A percentile compares a stretch with the other conserved stretches of the same genome.
phyloP scores from a whole-genome alignment of 2,329 filamentous ascomycete species.

The Hypoxylon sp. region DNA sequence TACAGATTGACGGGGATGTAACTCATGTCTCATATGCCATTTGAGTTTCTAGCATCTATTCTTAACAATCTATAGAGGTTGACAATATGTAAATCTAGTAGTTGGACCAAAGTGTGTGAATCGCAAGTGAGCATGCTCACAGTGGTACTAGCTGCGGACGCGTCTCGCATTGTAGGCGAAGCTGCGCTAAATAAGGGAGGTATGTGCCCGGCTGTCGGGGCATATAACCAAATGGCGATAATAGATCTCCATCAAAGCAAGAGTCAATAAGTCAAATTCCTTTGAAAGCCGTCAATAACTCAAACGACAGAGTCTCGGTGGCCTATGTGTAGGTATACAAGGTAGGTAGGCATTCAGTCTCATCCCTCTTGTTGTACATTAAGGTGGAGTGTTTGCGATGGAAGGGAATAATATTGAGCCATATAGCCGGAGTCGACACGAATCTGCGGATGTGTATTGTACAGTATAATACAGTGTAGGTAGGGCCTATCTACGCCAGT shows the following conservation, averaged over 20 bases:
- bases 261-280: background rate
- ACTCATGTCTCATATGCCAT: background rate
- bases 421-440: background rate
- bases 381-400: background rate
- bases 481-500: background rate
- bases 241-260: slow-evolving; percentile 10
- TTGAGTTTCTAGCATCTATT: background rate
- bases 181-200: slow-evolving; percentile 3
- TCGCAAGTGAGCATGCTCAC: background rate
- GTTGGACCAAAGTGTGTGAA: background rate
- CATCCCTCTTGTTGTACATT: background rate
- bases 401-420: background rate
- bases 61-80: background rate
- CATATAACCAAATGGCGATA: background rate
- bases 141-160: background rate
- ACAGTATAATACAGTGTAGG: slow-evolving; percentile 15
- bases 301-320: background rate
- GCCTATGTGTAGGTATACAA: background rate
- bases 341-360: background rate
- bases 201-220: background rate
- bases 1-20: background rate
- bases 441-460: background rate
- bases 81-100: background rate
- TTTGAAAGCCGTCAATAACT: background rate
- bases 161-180: background rate